A percentile compares a stretch with the other conserved stretches of the same genome.
These are phyloP conservation scores for Neofusicoccum laricinum DNA, from an alignment of 2,329 filamentous ascomycete genomes.

Conservation along the genomic window DNA sequence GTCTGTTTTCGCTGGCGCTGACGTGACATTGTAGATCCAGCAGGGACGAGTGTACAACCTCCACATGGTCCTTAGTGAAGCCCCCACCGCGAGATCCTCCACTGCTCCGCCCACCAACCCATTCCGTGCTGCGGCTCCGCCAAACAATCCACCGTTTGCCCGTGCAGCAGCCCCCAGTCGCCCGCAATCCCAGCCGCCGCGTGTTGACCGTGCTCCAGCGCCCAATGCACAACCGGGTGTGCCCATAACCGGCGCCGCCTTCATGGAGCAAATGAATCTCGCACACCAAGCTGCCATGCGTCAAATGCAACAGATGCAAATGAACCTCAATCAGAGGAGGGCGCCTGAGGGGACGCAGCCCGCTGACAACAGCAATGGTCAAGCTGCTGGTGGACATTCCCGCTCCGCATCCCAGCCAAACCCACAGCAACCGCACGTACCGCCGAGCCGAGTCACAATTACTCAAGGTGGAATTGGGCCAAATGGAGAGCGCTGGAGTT, in stretches of 20 bases:
- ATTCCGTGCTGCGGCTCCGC: slow-evolving; percentile 24
- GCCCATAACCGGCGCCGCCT: background rate
- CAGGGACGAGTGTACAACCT: slow-evolving; percentile 20
- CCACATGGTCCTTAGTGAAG: slow-evolving; percentile 17
- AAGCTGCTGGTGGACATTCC: background rate
- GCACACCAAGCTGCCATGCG: slow-evolving; percentile 2
- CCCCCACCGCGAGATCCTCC: slow-evolving; percentile 26
- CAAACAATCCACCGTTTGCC: slow-evolving; percentile 32
- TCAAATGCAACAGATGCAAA: slow-evolving; percentile 8
- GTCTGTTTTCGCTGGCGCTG: background rate
- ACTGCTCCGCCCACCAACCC: slow-evolving; percentile 38
- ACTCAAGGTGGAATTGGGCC: slow-evolving; percentile 50
- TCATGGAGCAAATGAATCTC: slow-evolving; percentile 2
- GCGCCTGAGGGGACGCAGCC: background rate
- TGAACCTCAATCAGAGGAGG: background rate
- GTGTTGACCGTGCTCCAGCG: background rate
- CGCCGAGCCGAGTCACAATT: slow-evolving; percentile 31
- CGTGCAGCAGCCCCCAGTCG: background rate
- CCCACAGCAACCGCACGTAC: slow-evolving; percentile 21
- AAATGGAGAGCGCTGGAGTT: slow-evolving; percentile 52
- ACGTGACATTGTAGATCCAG: slow-evolving; percentile 26
- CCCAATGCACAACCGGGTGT: background rate
- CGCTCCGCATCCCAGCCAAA: background rate
- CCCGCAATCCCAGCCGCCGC: slow-evolving; percentile 14
- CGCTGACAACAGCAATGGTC: background rate